Conservation (phyloP, 768 basidiomycete genomes). For the Pulveroboletus ravenelii region DNA sequence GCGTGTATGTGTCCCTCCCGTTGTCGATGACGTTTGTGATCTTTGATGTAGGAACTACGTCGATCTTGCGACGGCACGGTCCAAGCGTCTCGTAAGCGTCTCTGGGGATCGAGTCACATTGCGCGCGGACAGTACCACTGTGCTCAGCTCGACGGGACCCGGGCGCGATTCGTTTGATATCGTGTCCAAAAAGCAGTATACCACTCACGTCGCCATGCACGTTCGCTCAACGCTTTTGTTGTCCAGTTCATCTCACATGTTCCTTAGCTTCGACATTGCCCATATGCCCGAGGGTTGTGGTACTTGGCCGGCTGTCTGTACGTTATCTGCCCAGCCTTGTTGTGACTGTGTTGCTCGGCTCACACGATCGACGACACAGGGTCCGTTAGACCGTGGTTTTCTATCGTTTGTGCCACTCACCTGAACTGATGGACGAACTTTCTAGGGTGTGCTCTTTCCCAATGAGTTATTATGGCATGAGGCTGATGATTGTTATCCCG, state of each 20-base stretch:
- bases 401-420: neutral
- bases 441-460: conserved; percentile 17
- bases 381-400: conserved; percentile 7
- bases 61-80: conserved; percentile 44
- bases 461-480: neutral
- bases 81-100: conserved; percentile 55
- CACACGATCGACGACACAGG: conserved; percentile 2
- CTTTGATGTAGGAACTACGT: conserved; percentile 38
- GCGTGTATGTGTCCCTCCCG: conserved; percentile 16
- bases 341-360: neutral
- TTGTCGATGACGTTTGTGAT: neutral
- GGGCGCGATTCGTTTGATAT: conserved; percentile 36
- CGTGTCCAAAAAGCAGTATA: conserved; percentile 27
- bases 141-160: conserved; percentile 26
- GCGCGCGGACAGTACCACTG: conserved; percentile 33
- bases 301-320: conserved; percentile 38
- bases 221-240: neutral
- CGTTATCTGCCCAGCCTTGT: conserved; percentile 1
- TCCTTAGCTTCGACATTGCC: conserved; percentile 31
- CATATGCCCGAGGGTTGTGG: conserved; percentile 40
- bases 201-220: conserved; percentile 33
- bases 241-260: neutral
- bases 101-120: conserved; percentile 37
- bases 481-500: neutral
- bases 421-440: neutral